A percentile compares a stretch with the other conserved stretches of the same genome.
These are phyloP conservation scores for Mycena polygramma DNA, from an alignment of 768 basidiomycete genomes.

Conservation along the genomic window DNA sequence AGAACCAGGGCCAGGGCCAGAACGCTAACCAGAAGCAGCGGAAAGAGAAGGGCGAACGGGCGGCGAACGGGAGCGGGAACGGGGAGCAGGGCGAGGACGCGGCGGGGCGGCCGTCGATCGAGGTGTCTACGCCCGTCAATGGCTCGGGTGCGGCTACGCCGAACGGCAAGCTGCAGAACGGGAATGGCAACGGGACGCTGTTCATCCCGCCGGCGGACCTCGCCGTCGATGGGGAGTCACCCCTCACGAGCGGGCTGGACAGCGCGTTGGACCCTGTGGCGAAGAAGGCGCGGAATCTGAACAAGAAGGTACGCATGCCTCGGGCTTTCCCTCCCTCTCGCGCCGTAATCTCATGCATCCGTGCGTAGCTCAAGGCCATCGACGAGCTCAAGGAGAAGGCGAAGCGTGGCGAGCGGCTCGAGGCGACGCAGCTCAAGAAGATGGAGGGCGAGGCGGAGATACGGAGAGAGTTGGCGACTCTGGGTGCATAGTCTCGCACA, in stretches of 20 bases:
- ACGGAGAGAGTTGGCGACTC: conserved; percentile 75
- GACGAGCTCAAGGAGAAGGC: conserved; percentile 96
- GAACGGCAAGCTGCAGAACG: conserved; percentile 37
- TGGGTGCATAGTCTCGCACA: conserved; percentile 42
- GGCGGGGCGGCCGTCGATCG: conserved; percentile 47
- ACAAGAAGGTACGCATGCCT: conserved; percentile 83
- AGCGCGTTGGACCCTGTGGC: conserved; percentile 79
- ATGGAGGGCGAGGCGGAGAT: conserved; percentile 93
- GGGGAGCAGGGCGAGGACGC: conserved; percentile 49
- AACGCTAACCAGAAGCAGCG: conserved; percentile 42
- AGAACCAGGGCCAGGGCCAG: conserved; percentile 14
- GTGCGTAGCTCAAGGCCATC: conserved; percentile 93
- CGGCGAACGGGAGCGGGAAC: conserved; percentile 42
- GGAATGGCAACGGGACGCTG: conserved; percentile 35
- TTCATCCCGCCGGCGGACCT: conserved; percentile 40
- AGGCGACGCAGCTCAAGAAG: conserved; percentile 97
- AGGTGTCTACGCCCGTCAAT: conserved; percentile 44
- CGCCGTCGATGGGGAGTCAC: conserved; percentile 46
- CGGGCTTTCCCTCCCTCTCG: conserved; percentile 23
- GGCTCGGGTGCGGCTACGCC: background rate
- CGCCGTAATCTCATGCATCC: background rate
- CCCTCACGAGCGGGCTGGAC: conserved; percentile 69
- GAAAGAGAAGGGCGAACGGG: conserved; percentile 52
- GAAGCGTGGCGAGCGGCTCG: conserved; percentile 90
- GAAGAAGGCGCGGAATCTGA: conserved; percentile 95